phyloP scores from a whole-genome alignment of 495 filamentous ascomycete genomes.

The Tuber umbilicatum region DNA sequence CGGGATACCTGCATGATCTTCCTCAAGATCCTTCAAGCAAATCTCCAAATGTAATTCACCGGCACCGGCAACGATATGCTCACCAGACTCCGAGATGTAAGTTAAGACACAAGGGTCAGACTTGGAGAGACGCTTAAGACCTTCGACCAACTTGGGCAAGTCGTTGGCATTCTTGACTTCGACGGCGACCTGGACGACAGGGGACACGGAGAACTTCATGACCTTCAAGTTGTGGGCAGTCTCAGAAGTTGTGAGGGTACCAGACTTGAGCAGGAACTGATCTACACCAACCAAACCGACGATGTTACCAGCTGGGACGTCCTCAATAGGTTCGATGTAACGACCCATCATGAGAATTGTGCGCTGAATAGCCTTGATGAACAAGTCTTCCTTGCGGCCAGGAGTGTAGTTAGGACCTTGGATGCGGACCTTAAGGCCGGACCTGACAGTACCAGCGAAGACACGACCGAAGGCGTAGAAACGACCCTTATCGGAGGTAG shows the following conservation, averaged over 20 bases:
- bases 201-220: constrained; percentile 99
- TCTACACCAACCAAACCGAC: constrained; percentile 98
- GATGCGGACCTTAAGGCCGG: constrained; percentile 99
- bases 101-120: constrained; percentile 97
- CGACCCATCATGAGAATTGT: constrained; percentile 99
- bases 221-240: constrained; percentile 99
- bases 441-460: constrained; percentile 94
- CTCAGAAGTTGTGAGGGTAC: constrained; percentile 94
- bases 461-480: constrained; percentile 99
- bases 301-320: constrained; percentile 99
- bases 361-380: constrained; percentile 99
- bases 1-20: constrained; percentile 97
- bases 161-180: constrained; percentile 99
- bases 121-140: constrained; percentile 99
- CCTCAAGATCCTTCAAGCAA: constrained; percentile 99
- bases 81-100: constrained; percentile 78
- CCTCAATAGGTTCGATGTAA: constrained; percentile 97
- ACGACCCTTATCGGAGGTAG: constrained; percentile 98
- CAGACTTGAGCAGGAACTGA: constrained; percentile 99
- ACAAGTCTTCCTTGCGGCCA: constrained; percentile 97
- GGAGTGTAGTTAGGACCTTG: constrained; percentile 98
- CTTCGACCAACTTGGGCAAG: constrained; percentile 98
- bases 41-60: constrained; percentile 99
- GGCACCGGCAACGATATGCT: constrained; percentile 98
- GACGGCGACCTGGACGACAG: constrained; percentile 96